Conservation (phyloP, 768 basidiomycete genomes). For the Rhizopogon vulgaris region DNA sequence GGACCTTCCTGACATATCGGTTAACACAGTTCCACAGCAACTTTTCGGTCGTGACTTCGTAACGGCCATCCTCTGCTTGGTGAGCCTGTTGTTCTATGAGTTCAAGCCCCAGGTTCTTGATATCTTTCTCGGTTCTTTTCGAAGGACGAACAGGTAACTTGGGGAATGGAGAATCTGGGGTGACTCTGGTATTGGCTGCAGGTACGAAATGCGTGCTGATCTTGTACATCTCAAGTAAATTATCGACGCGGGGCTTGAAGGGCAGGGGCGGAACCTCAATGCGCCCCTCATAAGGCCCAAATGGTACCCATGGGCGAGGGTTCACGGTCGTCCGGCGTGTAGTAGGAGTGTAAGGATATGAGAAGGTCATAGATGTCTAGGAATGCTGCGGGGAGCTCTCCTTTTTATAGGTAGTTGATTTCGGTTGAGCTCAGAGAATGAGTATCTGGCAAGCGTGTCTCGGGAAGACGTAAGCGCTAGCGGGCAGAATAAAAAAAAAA, state of each 20-base stretch:
- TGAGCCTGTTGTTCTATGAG: slow-evolving; percentile 9
- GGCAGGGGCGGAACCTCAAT: slow-evolving; percentile 12
- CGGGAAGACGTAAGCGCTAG: too few relatives aligned
- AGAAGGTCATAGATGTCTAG: not conserved
- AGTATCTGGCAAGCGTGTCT: not conserved
- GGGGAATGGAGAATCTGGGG: slow-evolving; percentile 17
- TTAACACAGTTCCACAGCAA: slow-evolving; percentile 69
- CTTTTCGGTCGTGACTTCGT: slow-evolving; percentile 12
- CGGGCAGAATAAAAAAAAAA: too few relatives aligned
- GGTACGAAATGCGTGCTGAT: slow-evolving; percentile 26
- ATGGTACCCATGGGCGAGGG: slow-evolving; percentile 16
- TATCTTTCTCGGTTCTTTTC: not conserved
- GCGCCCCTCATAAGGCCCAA: slow-evolving; percentile 10
- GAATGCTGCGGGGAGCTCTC: not conserved
- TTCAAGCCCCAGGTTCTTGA: slow-evolving; percentile 13
- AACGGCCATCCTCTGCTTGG: slow-evolving; percentile 10
- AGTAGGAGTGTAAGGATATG: slow-evolving; percentile 16
- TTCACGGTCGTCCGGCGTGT: slow-evolving; percentile 12
- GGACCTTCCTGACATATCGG: slow-evolving; percentile 45
- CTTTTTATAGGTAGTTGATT: not conserved
- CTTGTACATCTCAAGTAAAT: slow-evolving; percentile 14
- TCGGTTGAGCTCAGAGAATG: not conserved
- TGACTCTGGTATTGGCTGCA: slow-evolving; percentile 19
- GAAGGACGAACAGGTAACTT: slow-evolving; percentile 10
- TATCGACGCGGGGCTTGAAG: slow-evolving; percentile 9